Evolutionary conservation across 2,329 filamentous ascomycete genomes (phyloP).

Genomic region (Akanthomyces uredinophilus): DNA sequence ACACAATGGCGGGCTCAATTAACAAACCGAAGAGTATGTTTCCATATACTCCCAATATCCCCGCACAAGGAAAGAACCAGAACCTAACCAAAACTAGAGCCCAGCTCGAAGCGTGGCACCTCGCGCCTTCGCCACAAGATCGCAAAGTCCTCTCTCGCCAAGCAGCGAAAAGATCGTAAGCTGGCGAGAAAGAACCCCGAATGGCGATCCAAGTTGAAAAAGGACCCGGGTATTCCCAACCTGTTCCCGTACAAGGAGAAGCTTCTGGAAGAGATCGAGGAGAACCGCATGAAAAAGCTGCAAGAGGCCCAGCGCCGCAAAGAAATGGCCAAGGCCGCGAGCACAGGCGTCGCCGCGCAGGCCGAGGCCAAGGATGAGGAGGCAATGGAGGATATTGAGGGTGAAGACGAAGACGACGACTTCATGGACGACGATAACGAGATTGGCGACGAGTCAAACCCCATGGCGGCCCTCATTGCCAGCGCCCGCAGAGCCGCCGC

Average conservation of each 20-base stretch:
- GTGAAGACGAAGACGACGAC: slow-evolving; percentile 42
- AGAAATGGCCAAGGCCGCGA: slow-evolving; percentile 66
- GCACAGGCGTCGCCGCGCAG: slow-evolving; percentile 44
- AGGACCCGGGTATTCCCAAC: slow-evolving; percentile 96
- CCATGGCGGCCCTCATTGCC: slow-evolving; percentile 86
- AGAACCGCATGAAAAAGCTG: slow-evolving; percentile 72
- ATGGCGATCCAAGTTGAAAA: slow-evolving; percentile 94
- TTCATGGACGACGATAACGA: slow-evolving; percentile 51
- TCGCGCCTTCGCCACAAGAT: slow-evolving; percentile 93
- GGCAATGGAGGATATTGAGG: slow-evolving; percentile 36
- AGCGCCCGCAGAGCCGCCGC: slow-evolving; percentile 75
- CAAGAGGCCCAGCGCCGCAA: slow-evolving; percentile 69
- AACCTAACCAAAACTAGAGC: slow-evolving; percentile 52
- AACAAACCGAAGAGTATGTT: slow-evolving; percentile 50
- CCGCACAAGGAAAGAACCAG: neutral
- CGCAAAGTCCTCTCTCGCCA: slow-evolving; percentile 82
- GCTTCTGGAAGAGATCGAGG: slow-evolving; percentile 90
- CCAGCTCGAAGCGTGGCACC: slow-evolving; percentile 86
- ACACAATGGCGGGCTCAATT: slow-evolving; percentile 48
- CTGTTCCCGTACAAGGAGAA: slow-evolving; percentile 97
- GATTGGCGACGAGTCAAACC: slow-evolving; percentile 67
- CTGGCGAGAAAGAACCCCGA: slow-evolving; percentile 92
- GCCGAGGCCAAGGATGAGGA: slow-evolving; percentile 32
- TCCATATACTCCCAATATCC: too few species aligned
- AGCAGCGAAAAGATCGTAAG: slow-evolving; percentile 87